Conservation (phyloP, 176 grass and related monocot species). For the Stipa capillata region DNA sequence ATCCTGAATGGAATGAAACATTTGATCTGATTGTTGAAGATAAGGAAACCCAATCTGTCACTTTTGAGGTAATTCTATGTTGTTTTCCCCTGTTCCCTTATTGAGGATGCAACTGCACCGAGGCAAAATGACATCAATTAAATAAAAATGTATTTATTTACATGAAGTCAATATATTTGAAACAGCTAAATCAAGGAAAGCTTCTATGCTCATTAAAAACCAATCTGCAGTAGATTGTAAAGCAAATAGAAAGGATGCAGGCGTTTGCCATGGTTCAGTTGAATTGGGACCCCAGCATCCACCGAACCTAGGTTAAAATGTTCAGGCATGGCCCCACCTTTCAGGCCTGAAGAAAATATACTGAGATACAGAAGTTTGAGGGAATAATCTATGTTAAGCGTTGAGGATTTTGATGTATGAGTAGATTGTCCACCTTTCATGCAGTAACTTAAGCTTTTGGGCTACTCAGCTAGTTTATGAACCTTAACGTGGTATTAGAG, state of each 20-base stretch:
- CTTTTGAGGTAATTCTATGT: constrained; percentile 65
- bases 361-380: not conserved
- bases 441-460: not conserved
- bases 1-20: constrained; percentile 89
- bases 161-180: not conserved
- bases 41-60: constrained; percentile 89
- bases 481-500: not conserved
- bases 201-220: not conserved
- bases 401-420: not conserved
- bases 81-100: not conserved
- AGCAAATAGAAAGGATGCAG: not conserved
- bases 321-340: not conserved
- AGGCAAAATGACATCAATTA: not conserved
- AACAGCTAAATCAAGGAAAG: not conserved
- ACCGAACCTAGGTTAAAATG: not conserved
- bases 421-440: not conserved
- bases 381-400: not conserved
- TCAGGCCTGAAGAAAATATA: not conserved
- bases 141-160: not conserved
- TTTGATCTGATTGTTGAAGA: constrained; percentile 87
- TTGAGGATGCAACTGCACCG: not conserved
- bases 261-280: not conserved
- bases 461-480: not conserved
- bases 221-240: not conserved
- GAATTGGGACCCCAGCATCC: too few species aligned